phyloP scores from a whole-genome alignment of 225 moss, liverwort and hornwort genomes.

The Pleurozium schreberi region DNA sequence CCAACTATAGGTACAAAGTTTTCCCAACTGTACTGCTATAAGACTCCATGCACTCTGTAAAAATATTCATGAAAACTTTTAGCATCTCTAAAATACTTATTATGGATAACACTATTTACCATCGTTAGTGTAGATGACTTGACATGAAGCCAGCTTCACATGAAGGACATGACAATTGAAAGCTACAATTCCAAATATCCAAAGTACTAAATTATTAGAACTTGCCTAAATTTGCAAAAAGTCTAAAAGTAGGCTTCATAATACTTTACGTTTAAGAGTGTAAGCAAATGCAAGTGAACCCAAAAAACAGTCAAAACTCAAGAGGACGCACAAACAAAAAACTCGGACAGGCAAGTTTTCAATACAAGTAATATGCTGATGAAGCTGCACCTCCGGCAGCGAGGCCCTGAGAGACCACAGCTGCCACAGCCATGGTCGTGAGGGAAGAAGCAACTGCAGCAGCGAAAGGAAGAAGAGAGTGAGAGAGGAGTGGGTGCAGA shows the following conservation, averaged over 20 bases:
- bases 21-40: no score
- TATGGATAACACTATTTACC: not conserved
- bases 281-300: not conserved
- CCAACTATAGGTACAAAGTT: no score
- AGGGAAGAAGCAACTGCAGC: not conserved
- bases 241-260: not conserved
- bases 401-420: slow-evolving; percentile 21
- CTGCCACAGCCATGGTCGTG: slow-evolving; percentile 25
- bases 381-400: not conserved
- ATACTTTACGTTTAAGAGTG: not conserved
- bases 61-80: no score
- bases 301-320: not conserved
- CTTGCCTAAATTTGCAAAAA: not conserved
- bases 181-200: not conserved
- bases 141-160: not conserved
- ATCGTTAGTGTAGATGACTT: no score
- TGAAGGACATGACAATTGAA: not conserved
- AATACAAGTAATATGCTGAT: no score
- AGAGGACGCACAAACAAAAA: not conserved
- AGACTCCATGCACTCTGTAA: no score
- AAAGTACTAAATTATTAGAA: not conserved
- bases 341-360: no score
- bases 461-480: not conserved
- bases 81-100: not conserved
- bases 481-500: no score